Evolutionary conservation across 345 rosid genomes (phyloP).

Genomic region (Gossypium longicalyx): DNA sequence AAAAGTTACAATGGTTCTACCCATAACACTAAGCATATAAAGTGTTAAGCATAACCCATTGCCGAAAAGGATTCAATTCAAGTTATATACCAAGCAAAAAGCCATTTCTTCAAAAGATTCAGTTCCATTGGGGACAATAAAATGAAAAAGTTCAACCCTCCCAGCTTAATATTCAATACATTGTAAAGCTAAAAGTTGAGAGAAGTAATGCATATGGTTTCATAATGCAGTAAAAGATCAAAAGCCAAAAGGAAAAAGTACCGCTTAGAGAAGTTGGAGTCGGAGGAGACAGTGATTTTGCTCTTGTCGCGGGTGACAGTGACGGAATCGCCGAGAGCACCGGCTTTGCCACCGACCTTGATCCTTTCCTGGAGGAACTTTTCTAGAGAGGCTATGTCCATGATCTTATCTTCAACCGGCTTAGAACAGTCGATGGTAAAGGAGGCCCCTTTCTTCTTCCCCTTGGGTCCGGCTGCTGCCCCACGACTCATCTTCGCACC

Average conservation of each 20-base stretch:
- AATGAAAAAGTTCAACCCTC: neutral
- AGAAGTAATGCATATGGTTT: neutral
- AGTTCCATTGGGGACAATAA: neutral
- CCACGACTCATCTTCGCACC: slow-evolving; percentile 21
- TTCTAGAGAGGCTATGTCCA: slow-evolving; percentile 75
- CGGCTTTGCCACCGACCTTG: slow-evolving; percentile 83
- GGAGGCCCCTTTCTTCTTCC: slow-evolving; percentile 59
- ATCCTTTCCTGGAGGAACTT: slow-evolving; percentile 81
- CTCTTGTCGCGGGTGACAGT: slow-evolving; percentile 45
- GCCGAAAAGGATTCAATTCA: neutral
- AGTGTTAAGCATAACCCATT: neutral
- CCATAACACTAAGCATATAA: neutral
- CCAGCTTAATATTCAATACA: neutral
- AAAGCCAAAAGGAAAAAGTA: slow-evolving; percentile 6
- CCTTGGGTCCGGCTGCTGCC: slow-evolving; percentile 24
- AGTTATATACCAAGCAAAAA: neutral
- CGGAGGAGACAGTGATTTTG: slow-evolving; percentile 56
- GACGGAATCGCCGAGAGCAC: slow-evolving; percentile 65
- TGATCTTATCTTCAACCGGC: slow-evolving; percentile 73
- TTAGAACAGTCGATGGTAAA: slow-evolving; percentile 63
- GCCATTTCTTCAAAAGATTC: neutral
- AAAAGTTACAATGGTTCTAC: neutral
- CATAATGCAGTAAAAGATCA: neutral
- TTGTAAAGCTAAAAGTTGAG: neutral
- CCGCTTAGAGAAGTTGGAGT: slow-evolving; percentile 67